Conservation (phyloP, 2,329 filamentous ascomycete genomes). For the Coleophoma eucalyptorum region DNA sequence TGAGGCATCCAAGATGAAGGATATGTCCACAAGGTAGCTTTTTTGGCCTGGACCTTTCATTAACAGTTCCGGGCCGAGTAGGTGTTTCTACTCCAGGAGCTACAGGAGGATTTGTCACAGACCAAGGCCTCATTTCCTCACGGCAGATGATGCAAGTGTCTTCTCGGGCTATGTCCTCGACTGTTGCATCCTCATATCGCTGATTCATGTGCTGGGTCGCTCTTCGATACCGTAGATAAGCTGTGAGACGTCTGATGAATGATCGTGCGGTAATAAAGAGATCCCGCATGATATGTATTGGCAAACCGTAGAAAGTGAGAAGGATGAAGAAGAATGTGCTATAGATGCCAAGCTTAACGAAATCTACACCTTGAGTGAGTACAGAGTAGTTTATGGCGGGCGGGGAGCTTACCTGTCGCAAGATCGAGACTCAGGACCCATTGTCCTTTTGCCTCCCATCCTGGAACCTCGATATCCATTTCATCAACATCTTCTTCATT, state of each 20-base stretch:
- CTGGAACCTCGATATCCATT: slow-evolving; percentile 90
- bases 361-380: slow-evolving; percentile 50
- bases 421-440: slow-evolving; percentile 89
- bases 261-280: slow-evolving; percentile 91
- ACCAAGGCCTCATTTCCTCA: slow-evolving; percentile 89
- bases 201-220: slow-evolving; percentile 93
- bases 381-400: too few relatives aligned
- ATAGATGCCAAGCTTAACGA: slow-evolving; percentile 87
- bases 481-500: slow-evolving; percentile 79
- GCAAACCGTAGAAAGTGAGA: slow-evolving; percentile 88
- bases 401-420: slow-evolving; percentile 57
- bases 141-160: slow-evolving; percentile 97
- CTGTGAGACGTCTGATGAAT: slow-evolving; percentile 84
- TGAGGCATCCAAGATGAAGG: slow-evolving; percentile 87
- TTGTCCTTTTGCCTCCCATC: slow-evolving; percentile 94
- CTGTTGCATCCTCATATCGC: slow-evolving; percentile 83
- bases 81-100: slow-evolving; percentile 26
- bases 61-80: slow-evolving; percentile 41
- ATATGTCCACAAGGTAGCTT: slow-evolving; percentile 97
- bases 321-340: slow-evolving; percentile 90
- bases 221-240: slow-evolving; percentile 84
- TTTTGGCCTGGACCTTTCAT: slow-evolving; percentile 85
- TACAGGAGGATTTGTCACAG: slow-evolving; percentile 39
- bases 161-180: slow-evolving; percentile 78
- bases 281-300: slow-evolving; percentile 94